A percentile compares a stretch with the other conserved stretches of the same genome.
Evolutionary conservation across 345 rosid species (phyloP).

Genomic region (Citrus medica): DNA sequence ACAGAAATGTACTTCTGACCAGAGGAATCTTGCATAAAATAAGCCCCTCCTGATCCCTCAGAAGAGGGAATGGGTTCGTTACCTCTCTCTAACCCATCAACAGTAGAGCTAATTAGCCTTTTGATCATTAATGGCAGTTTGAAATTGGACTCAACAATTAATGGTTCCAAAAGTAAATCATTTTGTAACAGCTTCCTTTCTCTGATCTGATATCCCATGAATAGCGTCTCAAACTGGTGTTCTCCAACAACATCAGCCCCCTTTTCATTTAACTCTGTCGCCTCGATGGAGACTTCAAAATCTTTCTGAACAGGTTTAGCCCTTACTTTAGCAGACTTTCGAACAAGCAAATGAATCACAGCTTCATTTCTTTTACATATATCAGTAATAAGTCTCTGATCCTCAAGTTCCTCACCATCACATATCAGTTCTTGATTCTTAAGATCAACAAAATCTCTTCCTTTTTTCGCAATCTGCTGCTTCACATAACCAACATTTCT

Average conservation of each 20-base stretch:
- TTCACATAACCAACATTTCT: slow-evolving; percentile 76
- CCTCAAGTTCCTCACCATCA: slow-evolving; percentile 81
- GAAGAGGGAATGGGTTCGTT: slow-evolving; percentile 59
- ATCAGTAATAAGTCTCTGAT: slow-evolving; percentile 65
- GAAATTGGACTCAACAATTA: slow-evolving; percentile 34
- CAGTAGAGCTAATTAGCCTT: slow-evolving; percentile 58
- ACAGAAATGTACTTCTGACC: slow-evolving; percentile 63
- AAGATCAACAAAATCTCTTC: slow-evolving; percentile 34
- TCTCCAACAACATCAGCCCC: slow-evolving; percentile 18
- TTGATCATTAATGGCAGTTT: slow-evolving; percentile 38
- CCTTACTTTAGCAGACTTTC: slow-evolving; percentile 56
- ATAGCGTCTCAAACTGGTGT: slow-evolving; percentile 14
- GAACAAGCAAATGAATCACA: slow-evolving; percentile 58
- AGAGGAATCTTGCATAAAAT: slow-evolving; percentile 74
- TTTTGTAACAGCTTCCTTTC: slow-evolving; percentile 22
- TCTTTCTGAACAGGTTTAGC: slow-evolving; percentile 44
- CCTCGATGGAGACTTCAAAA: slow-evolving; percentile 54
- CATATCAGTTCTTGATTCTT: slow-evolving; percentile 59
- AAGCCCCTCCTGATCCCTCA: slow-evolving; percentile 88
- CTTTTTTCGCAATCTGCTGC: slow-evolving; percentile 60
- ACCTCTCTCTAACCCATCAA: slow-evolving; percentile 62
- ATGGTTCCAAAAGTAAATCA: slow-evolving; percentile 60
- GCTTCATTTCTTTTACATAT: slow-evolving; percentile 49
- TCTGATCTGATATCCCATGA: slow-evolving; percentile 6
- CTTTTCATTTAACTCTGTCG: slow-evolving; percentile 26